Conservation (phyloP, 352 stramenopile species). For the Thalassiosira oceanica region DNA sequence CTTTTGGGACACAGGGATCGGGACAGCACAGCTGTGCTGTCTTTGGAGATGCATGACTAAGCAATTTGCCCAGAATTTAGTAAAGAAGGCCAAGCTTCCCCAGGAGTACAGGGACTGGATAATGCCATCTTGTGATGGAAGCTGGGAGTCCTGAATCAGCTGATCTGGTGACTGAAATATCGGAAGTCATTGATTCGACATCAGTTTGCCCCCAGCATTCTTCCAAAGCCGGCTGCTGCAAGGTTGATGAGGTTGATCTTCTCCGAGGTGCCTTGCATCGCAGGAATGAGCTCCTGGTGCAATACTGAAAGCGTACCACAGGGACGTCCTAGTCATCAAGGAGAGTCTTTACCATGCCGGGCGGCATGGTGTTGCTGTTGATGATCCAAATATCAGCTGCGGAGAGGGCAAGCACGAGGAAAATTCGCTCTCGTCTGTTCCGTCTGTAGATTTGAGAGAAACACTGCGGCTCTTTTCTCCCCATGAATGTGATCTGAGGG, state of each 20-base stretch:
- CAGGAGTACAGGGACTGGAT: too few relatives aligned
- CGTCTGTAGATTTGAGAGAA: constrained; percentile 45
- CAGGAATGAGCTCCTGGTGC: constrained; percentile 41
- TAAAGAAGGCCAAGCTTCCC: too few relatives aligned
- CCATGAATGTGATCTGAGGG: constrained; percentile 43
- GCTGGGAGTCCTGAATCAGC: too few relatives aligned
- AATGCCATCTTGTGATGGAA: too few relatives aligned
- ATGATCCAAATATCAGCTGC: neutral
- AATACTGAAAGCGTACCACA: constrained; percentile 52
- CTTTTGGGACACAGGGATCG: too few relatives aligned
- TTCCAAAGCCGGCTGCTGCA: too few relatives aligned
- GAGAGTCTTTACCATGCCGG: constrained; percentile 30
- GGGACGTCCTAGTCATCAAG: constrained; percentile 47
- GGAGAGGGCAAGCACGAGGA: neutral
- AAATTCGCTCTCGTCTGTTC: constrained; percentile 24
- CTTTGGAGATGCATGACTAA: too few relatives aligned
- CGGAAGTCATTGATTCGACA: too few relatives aligned
- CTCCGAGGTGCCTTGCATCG: constrained; percentile 28
- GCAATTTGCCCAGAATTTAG: too few relatives aligned
- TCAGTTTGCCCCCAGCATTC: too few relatives aligned
- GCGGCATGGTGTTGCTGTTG: neutral
- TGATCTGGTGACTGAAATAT: too few relatives aligned
- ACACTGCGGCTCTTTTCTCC: constrained; percentile 44
- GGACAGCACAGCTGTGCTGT: too few relatives aligned
- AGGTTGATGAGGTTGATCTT: constrained; percentile 1